phyloP scores from a whole-genome alignment of 768 basidiomycete genomes.

The Favolaschia claudopus region DNA sequence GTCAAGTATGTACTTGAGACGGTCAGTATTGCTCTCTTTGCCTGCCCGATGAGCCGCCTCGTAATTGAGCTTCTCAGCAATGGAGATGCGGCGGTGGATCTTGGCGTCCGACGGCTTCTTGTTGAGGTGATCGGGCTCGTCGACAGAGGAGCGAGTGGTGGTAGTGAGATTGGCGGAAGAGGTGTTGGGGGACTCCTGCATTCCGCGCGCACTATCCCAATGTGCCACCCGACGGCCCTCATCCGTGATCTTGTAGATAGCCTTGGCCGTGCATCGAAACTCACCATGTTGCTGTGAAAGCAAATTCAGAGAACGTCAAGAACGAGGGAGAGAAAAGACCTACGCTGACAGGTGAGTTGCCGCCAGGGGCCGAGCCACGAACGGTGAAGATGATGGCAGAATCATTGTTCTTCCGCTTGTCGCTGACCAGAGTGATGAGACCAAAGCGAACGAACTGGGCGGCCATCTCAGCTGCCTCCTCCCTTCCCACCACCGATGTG shows the following conservation, averaged over 20 bases:
- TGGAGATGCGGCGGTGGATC: constrained; percentile 80
- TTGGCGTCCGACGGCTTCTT: constrained; percentile 59
- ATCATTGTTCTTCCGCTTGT: constrained; percentile 90
- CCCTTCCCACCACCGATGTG: constrained; percentile 92
- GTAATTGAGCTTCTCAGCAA: constrained; percentile 74
- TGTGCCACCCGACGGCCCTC: constrained; percentile 87
- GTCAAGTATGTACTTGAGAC: constrained; percentile 90
- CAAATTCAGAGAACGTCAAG: constrained; percentile 14
- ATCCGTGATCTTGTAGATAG: constrained; percentile 93
- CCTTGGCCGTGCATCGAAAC: constrained; percentile 95
- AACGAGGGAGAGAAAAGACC: constrained; percentile 35
- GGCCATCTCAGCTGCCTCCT: constrained; percentile 97
- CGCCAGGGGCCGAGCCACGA: constrained; percentile 78
- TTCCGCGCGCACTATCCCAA: constrained; percentile 69
- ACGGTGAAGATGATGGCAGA: constrained; percentile 94
- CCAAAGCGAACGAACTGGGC: constrained; percentile 98
- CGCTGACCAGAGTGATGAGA: constrained; percentile 86
- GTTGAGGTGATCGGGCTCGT: constrained; percentile 43
- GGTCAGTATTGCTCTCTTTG: constrained; percentile 93
- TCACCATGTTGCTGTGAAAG: constrained; percentile 87
- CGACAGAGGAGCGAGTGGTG: constrained; percentile 68
- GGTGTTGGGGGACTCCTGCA: constrained; percentile 66
- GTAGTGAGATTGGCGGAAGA: constrained; percentile 72
- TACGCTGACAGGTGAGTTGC: constrained; percentile 78
- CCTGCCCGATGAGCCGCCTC: constrained; percentile 61